These are phyloP conservation scores for Maudiozyma serrabonitensis DNA, from an alignment of 805 yeast species.

Conservation along the genomic window DNA sequence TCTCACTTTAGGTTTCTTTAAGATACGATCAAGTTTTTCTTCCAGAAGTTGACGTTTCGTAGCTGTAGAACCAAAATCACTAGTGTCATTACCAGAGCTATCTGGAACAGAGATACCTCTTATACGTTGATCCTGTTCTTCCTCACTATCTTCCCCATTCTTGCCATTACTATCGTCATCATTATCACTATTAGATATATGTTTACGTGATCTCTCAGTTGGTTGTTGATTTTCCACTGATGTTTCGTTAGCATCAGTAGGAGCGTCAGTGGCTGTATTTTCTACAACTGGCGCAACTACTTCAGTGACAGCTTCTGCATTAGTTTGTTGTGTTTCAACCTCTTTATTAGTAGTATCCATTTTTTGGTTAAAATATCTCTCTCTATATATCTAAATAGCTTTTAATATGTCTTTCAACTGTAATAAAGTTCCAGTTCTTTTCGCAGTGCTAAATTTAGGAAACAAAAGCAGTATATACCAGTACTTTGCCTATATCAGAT, in stretches of 20 bases:
- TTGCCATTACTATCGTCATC: conserved; percentile 14
- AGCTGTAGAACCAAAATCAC: conserved; percentile 9
- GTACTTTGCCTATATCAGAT: too few relatives aligned
- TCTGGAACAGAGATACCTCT: conserved; percentile 1
- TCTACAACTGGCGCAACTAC: background rate
- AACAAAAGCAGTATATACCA: too few relatives aligned
- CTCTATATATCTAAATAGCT: too few relatives aligned
- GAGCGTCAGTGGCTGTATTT: background rate
- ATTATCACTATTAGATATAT: conserved; percentile 14
- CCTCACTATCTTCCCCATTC: conserved; percentile 7
- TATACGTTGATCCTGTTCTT: conserved; percentile 16
- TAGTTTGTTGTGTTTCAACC: background rate
- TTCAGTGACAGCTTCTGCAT: background rate
- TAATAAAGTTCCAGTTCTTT: too few relatives aligned
- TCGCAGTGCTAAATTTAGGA: too few relatives aligned
- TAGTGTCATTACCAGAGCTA: conserved; percentile 2
- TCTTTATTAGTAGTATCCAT: background rate
- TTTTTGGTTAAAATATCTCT: background rate
- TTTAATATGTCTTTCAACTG: too few relatives aligned
- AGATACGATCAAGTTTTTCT: conserved; percentile 65
- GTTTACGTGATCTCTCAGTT: conserved; percentile 21
- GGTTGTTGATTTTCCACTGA: background rate
- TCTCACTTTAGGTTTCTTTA: conserved; percentile 54
- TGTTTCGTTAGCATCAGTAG: background rate
- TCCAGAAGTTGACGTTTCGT: conserved; percentile 70